phyloP scores from a whole-genome alignment of 2,329 filamentous ascomycete genomes.

The Pseudopithomyces chartarum region DNA sequence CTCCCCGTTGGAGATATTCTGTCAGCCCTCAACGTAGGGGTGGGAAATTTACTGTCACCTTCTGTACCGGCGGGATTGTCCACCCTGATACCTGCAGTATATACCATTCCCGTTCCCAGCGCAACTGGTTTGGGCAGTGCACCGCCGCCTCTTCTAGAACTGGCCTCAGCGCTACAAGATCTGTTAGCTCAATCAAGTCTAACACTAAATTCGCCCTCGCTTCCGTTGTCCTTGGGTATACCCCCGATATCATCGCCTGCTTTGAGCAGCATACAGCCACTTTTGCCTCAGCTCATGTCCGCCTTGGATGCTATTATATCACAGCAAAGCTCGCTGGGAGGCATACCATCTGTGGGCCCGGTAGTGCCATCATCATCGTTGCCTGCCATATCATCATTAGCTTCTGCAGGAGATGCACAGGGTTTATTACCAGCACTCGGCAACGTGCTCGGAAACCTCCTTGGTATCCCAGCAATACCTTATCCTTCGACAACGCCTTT shows the following conservation, averaged over 20 bases:
- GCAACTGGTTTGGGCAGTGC: neutral
- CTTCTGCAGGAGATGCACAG: neutral
- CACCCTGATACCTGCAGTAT: neutral
- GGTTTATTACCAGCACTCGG: neutral
- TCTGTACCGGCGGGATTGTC: neutral
- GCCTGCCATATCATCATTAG: neutral
- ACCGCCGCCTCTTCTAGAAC: neutral
- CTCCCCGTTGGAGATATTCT: neutral
- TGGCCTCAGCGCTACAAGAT: neutral
- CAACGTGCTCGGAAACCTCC: neutral
- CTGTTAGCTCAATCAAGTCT: neutral
- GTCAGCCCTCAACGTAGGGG: neutral
- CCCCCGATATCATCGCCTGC: neutral
- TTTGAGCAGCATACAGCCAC: neutral
- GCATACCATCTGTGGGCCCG: neutral
- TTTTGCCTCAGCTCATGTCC: neutral
- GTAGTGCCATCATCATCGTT: neutral
- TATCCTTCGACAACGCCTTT: neutral
- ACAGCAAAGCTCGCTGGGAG: neutral
- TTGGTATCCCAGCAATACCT: neutral
- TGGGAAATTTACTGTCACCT: neutral
- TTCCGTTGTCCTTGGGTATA: neutral
- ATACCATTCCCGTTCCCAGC: too few species aligned
- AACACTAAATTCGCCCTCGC: neutral
- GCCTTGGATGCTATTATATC: neutral